phyloP scores from a whole-genome alignment of 2,329 filamentous ascomycete species.

The Blastomyces gilchristii region DNA sequence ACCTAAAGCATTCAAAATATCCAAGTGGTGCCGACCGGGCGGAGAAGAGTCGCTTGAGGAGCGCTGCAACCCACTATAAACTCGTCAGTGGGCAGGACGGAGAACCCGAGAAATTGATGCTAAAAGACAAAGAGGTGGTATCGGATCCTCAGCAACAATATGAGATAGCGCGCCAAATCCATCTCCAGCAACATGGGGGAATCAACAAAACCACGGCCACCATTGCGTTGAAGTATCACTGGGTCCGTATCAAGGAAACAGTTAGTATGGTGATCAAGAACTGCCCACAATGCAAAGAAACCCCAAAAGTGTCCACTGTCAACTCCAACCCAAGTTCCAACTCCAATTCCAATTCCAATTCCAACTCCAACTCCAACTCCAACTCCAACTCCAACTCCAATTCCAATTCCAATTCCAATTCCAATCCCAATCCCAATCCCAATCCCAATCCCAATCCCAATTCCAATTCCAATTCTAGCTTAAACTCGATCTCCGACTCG shows the following conservation, averaged over 20 bases:
- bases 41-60: constrained; percentile 88
- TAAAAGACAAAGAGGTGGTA: constrained; percentile 96
- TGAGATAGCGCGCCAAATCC: constrained; percentile 70
- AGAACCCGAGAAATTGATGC: constrained; percentile 66
- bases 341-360: not conserved
- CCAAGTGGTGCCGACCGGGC: constrained; percentile 86
- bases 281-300: constrained; percentile 80
- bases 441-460: no score
- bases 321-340: constrained; percentile 3
- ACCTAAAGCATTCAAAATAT: constrained; percentile 89
- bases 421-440: no score
- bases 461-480: no score
- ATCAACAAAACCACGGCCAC: constrained; percentile 97
- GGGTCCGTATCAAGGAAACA: constrained; percentile 96
- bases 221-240: constrained; percentile 90
- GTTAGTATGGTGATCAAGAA: constrained; percentile 90
- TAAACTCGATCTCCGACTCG: not conserved
- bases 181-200: constrained; percentile 68
- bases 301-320: constrained; percentile 46
- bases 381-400: not conserved
- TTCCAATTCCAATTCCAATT: not conserved
- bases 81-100: constrained; percentile 47
- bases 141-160: constrained; percentile 83
- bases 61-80: constrained; percentile 91
- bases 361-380: not conserved